A percentile compares a stretch with the other conserved stretches of the same genome.
phyloP scores from a whole-genome alignment of 192 early-diverging fungal species.

The Umbelopsis sp. region DNA sequence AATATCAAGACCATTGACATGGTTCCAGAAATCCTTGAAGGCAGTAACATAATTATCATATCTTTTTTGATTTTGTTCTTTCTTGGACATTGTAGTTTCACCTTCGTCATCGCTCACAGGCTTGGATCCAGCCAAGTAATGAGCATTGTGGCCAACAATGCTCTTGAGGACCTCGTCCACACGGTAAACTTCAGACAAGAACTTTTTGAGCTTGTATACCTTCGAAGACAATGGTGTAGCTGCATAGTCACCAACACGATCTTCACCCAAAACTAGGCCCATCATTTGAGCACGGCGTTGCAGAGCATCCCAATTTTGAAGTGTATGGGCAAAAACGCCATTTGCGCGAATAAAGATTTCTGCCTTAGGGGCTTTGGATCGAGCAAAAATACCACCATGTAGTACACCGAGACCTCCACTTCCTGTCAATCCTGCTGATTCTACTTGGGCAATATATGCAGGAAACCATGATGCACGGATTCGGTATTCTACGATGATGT shows the following conservation, averaged over 20 bases:
- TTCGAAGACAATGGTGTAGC: slow-evolving; percentile 51
- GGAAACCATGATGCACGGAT: slow-evolving; percentile 51
- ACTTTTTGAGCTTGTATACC: slow-evolving; percentile 47
- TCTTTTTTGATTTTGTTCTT: background rate
- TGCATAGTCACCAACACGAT: slow-evolving; percentile 16
- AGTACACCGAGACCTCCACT: background rate
- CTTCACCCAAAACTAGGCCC: slow-evolving; percentile 32
- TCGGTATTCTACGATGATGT: slow-evolving; percentile 75
- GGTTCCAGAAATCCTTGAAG: slow-evolving; percentile 34
- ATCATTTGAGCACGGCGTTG: slow-evolving; percentile 45
- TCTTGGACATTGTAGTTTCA: background rate
- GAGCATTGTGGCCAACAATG: slow-evolving; percentile 16
- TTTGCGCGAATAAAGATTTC: slow-evolving; percentile 55
- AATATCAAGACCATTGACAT: slow-evolving; percentile 20
- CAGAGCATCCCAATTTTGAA: slow-evolving; percentile 38
- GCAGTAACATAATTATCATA: slow-evolving; percentile 8
- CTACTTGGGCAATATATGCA: slow-evolving; percentile 3
- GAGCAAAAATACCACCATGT: slow-evolving; percentile 28
- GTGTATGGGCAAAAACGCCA: slow-evolving; percentile 44
- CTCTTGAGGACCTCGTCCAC: slow-evolving; percentile 49
- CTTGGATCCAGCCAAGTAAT: background rate
- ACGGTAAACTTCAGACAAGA: slow-evolving; percentile 46
- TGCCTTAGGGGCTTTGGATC: slow-evolving; percentile 46
- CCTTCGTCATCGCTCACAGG: background rate
- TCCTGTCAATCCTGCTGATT: slow-evolving; percentile 1